Evolutionary conservation across 495 filamentous ascomycete genomes (phyloP).

Genomic region (Copromyces sp.): DNA sequence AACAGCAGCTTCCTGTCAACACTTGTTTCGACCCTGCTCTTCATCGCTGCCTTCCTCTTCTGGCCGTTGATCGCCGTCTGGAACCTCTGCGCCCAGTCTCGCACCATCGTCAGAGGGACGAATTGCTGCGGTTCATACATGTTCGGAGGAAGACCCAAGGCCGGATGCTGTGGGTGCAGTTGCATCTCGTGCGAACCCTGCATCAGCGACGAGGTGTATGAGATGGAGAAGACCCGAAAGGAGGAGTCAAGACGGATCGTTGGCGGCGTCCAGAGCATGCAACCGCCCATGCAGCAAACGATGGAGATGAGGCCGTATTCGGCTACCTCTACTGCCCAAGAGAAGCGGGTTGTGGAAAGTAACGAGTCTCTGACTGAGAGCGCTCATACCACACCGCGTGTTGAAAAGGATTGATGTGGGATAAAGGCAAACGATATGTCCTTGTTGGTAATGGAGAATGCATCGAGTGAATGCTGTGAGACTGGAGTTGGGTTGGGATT

Average conservation of each 20-base stretch:
- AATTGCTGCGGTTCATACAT: background rate
- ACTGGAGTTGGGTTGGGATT: background rate
- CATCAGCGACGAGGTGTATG: conserved; percentile 3
- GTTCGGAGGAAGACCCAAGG: background rate
- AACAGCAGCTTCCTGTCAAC: background rate
- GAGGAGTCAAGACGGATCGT: background rate
- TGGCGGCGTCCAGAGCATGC: background rate
- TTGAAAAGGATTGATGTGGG: background rate
- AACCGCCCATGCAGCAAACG: background rate
- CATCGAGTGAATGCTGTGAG: background rate
- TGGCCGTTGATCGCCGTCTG: conserved; percentile 6
- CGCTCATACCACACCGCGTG: background rate
- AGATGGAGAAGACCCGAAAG: background rate
- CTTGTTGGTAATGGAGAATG: background rate
- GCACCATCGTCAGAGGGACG: background rate
- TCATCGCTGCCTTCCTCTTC: background rate
- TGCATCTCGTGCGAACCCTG: background rate
- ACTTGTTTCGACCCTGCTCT: background rate
- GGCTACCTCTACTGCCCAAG: background rate
- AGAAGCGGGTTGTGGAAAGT: background rate
- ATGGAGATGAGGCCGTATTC: conserved; percentile 1
- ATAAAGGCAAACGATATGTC: background rate
- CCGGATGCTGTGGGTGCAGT: background rate
- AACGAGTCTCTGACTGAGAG: background rate
- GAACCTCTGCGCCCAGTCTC: conserved; percentile 2